Evolutionary conservation across 441 rosid genomes (phyloP).

Genomic region (Arabidopsis lyrata): DNA sequence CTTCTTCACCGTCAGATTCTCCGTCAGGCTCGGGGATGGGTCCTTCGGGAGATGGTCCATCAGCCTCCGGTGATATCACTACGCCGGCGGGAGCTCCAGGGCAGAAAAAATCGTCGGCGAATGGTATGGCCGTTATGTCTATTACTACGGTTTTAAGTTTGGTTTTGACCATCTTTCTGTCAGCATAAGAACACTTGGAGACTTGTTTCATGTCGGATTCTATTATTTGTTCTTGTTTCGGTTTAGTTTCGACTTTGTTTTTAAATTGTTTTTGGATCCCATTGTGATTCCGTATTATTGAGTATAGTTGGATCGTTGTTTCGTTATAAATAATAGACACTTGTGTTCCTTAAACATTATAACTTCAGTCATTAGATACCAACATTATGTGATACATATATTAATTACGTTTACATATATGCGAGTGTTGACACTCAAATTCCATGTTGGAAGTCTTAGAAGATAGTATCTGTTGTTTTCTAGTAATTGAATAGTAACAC

Average conservation of each 20-base stretch:
- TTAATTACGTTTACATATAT: neutral
- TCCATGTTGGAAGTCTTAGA: neutral
- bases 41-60: slow-evolving; percentile 36
- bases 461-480: too few relatives aligned
- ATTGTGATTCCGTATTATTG: slow-evolving; percentile 30
- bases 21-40: slow-evolving; percentile 30
- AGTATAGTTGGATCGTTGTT: slow-evolving; percentile 36
- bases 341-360: neutral
- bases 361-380: too few relatives aligned
- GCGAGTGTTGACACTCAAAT: neutral
- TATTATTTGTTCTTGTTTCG: slow-evolving; percentile 29
- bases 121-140: slow-evolving; percentile 22
- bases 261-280: neutral
- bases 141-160: slow-evolving; percentile 38
- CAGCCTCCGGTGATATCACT: slow-evolving; percentile 18
- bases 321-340: slow-evolving; percentile 28
- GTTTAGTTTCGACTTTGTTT: slow-evolving; percentile 2
- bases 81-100: slow-evolving; percentile 38
- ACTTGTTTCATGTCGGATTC: slow-evolving; percentile 29
- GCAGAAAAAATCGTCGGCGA: slow-evolving; percentile 29
- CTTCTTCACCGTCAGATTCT: too few relatives aligned
- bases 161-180: slow-evolving; percentile 22
- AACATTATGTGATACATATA: neutral
- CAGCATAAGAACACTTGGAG: slow-evolving; percentile 31
- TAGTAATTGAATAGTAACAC: neutral